Conservation (phyloP, 345 rosid species). For the Populus pruinosa region DNA sequence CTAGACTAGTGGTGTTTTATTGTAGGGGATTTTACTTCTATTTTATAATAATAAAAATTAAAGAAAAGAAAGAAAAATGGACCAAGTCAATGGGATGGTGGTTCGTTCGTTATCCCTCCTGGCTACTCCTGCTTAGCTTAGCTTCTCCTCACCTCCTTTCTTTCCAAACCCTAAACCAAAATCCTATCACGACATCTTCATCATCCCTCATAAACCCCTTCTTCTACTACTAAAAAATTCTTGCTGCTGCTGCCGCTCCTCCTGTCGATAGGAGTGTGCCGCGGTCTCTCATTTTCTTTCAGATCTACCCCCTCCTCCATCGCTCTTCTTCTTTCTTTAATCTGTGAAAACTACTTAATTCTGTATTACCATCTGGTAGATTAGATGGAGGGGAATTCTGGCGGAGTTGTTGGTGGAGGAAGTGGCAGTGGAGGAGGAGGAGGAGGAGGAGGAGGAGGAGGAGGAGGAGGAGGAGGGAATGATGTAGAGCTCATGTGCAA, state of each 20-base stretch:
- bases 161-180: constrained; percentile 9
- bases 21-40: no score
- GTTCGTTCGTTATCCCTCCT: not conserved
- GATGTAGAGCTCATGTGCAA: constrained; percentile 94
- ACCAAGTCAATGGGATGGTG: not conserved
- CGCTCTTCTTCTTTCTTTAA: not conserved
- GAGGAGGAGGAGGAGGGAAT: constrained; percentile 28
- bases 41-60: not conserved
- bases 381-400: constrained; percentile 58
- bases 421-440: not conserved
- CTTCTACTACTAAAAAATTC: not conserved
- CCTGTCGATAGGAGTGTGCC: not conserved
- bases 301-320: not conserved
- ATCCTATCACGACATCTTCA: not conserved
- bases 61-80: not conserved
- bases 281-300: not conserved
- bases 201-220: not conserved
- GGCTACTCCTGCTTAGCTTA: not conserved
- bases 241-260: not conserved
- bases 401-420: constrained; percentile 28
- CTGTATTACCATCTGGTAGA: not conserved
- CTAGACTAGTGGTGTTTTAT: not conserved
- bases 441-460: not conserved
- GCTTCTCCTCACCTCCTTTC: not conserved
- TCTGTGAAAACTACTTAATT: not conserved